Evolutionary conservation across 2,329 filamentous ascomycete species (phyloP), one percentile per base, ranked within the genome.

Genomic region (Microcera coccophila): DNA sequence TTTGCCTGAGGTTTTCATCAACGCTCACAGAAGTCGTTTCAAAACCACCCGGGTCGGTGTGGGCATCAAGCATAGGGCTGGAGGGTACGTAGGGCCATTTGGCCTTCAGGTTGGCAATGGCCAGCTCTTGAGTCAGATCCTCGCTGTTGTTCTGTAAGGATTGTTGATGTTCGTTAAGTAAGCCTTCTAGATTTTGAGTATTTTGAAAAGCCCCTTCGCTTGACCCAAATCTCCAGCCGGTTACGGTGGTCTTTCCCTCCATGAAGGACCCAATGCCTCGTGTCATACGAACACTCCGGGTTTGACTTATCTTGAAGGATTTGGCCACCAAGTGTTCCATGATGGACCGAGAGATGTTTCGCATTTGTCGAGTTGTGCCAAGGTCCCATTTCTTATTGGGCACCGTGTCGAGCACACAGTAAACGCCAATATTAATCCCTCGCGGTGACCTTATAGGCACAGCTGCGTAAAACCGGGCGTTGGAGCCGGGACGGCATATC

Each of bases 341-440:
- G 9, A 71, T 59, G 9, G 60, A 59, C 2, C 49, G 39, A 1
- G 66, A 63, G 2, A 62, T 50, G 3, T 54, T 45, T 4, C 54
- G 50, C 21, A 68, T 38, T 9, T 52, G 49, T 0, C 50, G 51
- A 1, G 64, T 56, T 12, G 60, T 49, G 1, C 44, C 29, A 3
- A 61, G 54, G 4, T 54, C 55, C 50, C 66, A 62, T 2, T 10
- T 14, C 4, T 17, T 38, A 34, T 36, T 41, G 4, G 17, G 39
- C 26, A 38, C 50, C 15, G 31, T 37, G 29, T 53, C 47, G 12
- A 63, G 50, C 1, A 70, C 59, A 33, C 64, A 68, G 9, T 63
- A 64, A 1, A 67, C 63, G 3, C 70, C 70, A 4, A 73, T 72
- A 38, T 71, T 67, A 43, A 72, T 63, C 15, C 67, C 69, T 3